Percentiles rank a stretch among this genome's conserved stretches.
Conservation (phyloP, 768 basidiomycete genomes). For the Filobasidium floriforme region DNA sequence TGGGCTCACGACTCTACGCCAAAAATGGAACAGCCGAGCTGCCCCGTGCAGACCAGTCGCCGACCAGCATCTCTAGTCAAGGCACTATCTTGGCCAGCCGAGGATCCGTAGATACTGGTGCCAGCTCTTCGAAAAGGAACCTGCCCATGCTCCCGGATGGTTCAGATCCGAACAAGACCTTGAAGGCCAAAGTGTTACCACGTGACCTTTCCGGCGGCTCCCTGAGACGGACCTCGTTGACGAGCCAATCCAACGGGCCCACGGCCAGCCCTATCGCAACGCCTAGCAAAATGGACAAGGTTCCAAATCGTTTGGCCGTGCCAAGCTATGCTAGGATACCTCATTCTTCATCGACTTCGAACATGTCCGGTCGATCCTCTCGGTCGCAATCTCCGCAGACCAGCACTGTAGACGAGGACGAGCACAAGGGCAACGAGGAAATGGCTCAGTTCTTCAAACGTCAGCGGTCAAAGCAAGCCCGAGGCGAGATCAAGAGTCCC, state of each 20-base stretch:
- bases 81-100: neutral
- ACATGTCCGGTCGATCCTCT: constrained; percentile 8
- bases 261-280: neutral
- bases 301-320: neutral
- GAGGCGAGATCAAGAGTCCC: constrained; percentile 67
- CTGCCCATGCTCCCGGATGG: neutral
- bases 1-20: neutral
- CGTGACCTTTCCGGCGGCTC: constrained; percentile 1
- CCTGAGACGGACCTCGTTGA: neutral
- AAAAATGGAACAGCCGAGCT: constrained; percentile 5
- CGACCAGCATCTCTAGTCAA: neutral
- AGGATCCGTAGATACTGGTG: neutral
- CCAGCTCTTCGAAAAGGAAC: neutral
- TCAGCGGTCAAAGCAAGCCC: constrained; percentile 70
- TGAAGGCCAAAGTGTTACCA: neutral
- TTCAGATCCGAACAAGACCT: neutral
- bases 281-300: neutral
- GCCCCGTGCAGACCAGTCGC: constrained; percentile 18
- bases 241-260: neutral
- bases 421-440: constrained; percentile 72
- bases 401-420: constrained; percentile 34
- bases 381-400: constrained; percentile 17
- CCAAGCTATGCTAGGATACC: constrained; percentile 11
- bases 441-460: constrained; percentile 90
- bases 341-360: neutral